A percentile compares a stretch with the other conserved stretches of the same genome.
phyloP scores from a whole-genome alignment of 139 green algal species.

The Tetraselmis chui region DNA sequence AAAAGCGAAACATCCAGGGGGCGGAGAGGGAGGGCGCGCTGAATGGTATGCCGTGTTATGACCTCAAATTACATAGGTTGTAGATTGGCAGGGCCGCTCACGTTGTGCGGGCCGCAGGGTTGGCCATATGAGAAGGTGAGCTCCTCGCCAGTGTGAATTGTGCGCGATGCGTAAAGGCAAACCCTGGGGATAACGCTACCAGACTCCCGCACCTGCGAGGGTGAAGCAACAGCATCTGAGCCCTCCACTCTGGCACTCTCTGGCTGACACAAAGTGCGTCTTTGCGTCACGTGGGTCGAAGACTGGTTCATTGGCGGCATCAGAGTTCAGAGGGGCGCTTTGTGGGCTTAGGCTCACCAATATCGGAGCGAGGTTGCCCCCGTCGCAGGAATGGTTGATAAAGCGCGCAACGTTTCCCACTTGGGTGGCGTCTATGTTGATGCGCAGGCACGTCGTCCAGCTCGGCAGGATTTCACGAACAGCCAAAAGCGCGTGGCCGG shows the following conservation, averaged over 20 bases:
- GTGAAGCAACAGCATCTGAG: too few relatives aligned
- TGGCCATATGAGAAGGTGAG: conserved; percentile 55
- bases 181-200: conserved; percentile 41
- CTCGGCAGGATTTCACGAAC: conserved; percentile 43
- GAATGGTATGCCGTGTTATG: too few relatives aligned
- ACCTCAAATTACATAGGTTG: not conserved
- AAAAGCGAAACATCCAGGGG: too few relatives aligned
- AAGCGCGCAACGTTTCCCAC: conserved; percentile 55
- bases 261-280: too few relatives aligned
- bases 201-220: conserved; percentile 15
- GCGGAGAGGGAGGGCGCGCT: too few relatives aligned
- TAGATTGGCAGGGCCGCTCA: not conserved
- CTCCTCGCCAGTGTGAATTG: conserved; percentile 41
- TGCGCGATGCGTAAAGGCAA: conserved; percentile 31
- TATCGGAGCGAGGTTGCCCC: conserved; percentile 40
- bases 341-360: too few relatives aligned
- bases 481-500: not conserved
- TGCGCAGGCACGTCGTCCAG: conserved; percentile 26
- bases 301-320: too few relatives aligned
- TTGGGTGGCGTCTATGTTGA: conserved; percentile 58
- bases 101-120: conserved; percentile 2
- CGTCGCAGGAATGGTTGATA: conserved; percentile 64
- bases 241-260: too few relatives aligned
- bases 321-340: too few relatives aligned
- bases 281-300: too few relatives aligned